These are phyloP conservation scores for Ceriops decandra DNA, from an alignment of 345 rosid species.

Conservation along the genomic window DNA sequence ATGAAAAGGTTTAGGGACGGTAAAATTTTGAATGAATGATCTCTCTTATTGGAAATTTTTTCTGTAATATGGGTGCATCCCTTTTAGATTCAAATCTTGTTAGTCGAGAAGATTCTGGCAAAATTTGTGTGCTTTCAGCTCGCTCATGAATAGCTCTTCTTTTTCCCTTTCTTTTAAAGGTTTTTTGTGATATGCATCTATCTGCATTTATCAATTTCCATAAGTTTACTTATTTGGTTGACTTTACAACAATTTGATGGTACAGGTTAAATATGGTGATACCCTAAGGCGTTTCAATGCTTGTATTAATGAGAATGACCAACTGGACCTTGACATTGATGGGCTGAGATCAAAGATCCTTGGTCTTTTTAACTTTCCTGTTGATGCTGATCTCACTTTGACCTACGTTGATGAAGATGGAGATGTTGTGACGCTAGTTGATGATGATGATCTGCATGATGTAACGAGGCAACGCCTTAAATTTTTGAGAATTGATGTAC, in stretches of 20 bases:
- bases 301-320: constrained; percentile 37
- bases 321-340: constrained; percentile 65
- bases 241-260: background rate
- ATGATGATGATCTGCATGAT: constrained; percentile 68
- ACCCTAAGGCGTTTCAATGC: constrained; percentile 83
- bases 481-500: constrained; percentile 60
- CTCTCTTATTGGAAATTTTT: no score
- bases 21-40: no score
- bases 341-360: constrained; percentile 57
- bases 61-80: no score
- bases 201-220: no score
- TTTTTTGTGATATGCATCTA: no score
- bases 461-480: constrained; percentile 66
- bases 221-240: no score
- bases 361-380: constrained; percentile 53
- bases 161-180: no score
- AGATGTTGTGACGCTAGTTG: constrained; percentile 69
- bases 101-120: no score
- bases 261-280: constrained; percentile 65
- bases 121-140: no score
- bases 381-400: constrained; percentile 46
- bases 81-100: no score
- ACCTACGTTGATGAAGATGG: constrained; percentile 91
- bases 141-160: no score
- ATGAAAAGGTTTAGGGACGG: no score